Percentiles rank a stretch among this genome's conserved stretches.
Conservation (phyloP, 2,329 filamentous ascomycete species). For the Curvularia sp. region DNA sequence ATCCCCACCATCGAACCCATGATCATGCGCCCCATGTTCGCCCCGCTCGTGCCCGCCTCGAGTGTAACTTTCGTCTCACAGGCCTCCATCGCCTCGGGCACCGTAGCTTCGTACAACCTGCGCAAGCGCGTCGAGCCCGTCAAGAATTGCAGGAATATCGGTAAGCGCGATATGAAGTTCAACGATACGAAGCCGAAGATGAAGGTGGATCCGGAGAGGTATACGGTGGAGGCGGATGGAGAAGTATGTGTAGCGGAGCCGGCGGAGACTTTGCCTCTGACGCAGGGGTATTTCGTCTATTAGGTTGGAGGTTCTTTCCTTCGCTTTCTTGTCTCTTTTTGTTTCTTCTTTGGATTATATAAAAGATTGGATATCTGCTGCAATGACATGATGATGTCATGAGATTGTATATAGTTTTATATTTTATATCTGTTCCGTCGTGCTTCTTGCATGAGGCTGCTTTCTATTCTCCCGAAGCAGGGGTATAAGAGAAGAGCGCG, state of each 20-base stretch:
- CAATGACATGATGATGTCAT: not conserved
- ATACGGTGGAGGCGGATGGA: slow-evolving; percentile 85
- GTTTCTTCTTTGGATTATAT: not conserved
- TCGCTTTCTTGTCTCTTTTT: not conserved
- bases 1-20: slow-evolving; percentile 90
- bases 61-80: slow-evolving; percentile 85
- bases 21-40: slow-evolving; percentile 86
- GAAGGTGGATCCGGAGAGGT: slow-evolving; percentile 90
- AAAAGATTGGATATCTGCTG: not conserved
- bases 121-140: slow-evolving; percentile 83
- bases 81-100: slow-evolving; percentile 71
- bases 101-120: slow-evolving; percentile 74
- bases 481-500: too few species aligned
- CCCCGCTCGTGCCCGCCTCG: slow-evolving; percentile 71
- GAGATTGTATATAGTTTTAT: not conserved
- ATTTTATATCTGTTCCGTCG: not conserved
- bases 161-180: slow-evolving; percentile 89
- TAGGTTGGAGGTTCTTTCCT: slow-evolving; percentile 43
- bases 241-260: slow-evolving; percentile 76
- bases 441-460: too few species aligned
- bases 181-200: slow-evolving; percentile 85
- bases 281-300: slow-evolving; percentile 79
- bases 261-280: slow-evolving; percentile 72
- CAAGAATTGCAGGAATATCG: slow-evolving; percentile 73
- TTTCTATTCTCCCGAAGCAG: too few species aligned